Evolutionary conservation across 1,139 yeast species (phyloP), one percentile per base, ranked within the genome.

Genomic region (Yamadazyma atlantica): DNA sequence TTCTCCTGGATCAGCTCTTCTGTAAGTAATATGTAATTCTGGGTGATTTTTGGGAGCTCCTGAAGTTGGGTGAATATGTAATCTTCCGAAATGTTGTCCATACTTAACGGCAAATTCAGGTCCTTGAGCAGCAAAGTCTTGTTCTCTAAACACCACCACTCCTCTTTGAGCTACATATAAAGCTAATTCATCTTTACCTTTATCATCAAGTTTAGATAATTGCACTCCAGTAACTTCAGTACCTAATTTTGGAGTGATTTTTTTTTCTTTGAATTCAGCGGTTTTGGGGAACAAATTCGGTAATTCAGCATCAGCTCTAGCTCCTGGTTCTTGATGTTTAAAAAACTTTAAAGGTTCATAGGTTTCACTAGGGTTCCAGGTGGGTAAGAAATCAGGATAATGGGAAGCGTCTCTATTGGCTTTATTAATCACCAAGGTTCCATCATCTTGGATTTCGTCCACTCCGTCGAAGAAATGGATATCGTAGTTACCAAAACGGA

Each of bases 41-140:
- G 80, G 74, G 45, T 67, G 63, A 36, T 60, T 69, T 39, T 61
- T 61, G 28, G 88, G 87, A 10, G 82, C 74, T 5, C 85, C 83
- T 5, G 85, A 76, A 4, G 85, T 80, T 28, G 87, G 85, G 53
- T 82, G 89, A 36, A 78, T 69, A 60, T 82, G 88, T 37, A 81
- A 65, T n/a, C 77, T 75, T 10, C 87, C 87, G 59, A 74, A 82
- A 55, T 78, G 73, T 35, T 65, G 62, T 27, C 83, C 85, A 53
- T 75, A 73, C 6, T 71, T 65, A 29, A 64, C 69, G 33, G 70
- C 71, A 43, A 67, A 73, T 29, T 61, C 64, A 10, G 81, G 75
- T 27, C 83, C 83, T 42, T 70, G 58, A 27, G 66, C 66, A 30
- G 78, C 73, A 42, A 79, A 70, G 48, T 82, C 78, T 56, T 80